Evolutionary conservation across 75 land plant genomes (phyloP).

Genomic region (Pseudotsuga menziesii): DNA sequence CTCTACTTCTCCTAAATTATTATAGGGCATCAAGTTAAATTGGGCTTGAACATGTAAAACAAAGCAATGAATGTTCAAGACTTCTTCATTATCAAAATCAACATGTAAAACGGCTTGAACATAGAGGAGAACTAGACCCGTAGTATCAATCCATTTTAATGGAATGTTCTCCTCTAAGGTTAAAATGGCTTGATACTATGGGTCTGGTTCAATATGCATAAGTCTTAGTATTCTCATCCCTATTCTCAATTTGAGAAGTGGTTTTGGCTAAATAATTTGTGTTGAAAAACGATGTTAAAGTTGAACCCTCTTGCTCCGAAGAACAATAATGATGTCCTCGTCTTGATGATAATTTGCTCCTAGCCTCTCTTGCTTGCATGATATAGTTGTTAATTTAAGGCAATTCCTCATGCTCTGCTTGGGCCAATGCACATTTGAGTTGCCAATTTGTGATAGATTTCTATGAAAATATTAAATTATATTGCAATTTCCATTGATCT

Average conservation of each 20-base stretch:
- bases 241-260: neutral
- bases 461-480: neutral
- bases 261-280: neutral
- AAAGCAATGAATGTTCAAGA: too few relatives aligned
- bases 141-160: too few relatives aligned
- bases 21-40: neutral
- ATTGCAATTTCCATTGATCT: neutral
- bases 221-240: neutral
- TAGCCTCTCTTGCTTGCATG: neutral
- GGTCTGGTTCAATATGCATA: neutral
- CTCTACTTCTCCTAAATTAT: neutral
- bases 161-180: neutral
- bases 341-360: neutral
- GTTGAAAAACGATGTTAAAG: neutral
- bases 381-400: neutral
- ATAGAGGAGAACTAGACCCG: too few relatives aligned
- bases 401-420: slow-evolving; percentile 2
- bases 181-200: neutral
- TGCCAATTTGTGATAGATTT: neutral
- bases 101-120: too few relatives aligned
- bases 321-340: neutral
- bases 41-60: too few relatives aligned
- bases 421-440: slow-evolving; percentile 1
- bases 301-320: neutral
- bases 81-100: too few relatives aligned